phyloP scores from a whole-genome alignment of 345 rosid species.

The Laguncularia racemosa region DNA sequence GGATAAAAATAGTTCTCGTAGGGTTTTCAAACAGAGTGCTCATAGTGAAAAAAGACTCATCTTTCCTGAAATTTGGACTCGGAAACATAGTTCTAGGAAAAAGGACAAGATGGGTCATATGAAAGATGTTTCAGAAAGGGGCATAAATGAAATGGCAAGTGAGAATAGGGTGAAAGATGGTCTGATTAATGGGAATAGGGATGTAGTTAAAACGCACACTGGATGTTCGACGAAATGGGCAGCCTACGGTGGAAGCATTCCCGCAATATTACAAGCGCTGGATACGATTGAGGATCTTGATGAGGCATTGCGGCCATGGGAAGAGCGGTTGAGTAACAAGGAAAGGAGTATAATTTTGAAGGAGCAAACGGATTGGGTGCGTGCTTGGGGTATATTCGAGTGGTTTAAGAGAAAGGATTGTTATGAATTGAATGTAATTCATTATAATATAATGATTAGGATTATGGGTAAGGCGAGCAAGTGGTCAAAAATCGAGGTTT shows the following conservation, averaged over 20 bases:
- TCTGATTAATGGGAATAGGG: constrained; percentile 2
- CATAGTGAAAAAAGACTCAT: constrained; percentile 11
- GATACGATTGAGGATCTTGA: constrained; percentile 53
- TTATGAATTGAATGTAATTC: constrained; percentile 77
- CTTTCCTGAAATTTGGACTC: constrained; percentile 19
- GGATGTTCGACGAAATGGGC: constrained; percentile 78
- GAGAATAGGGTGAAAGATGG: not conserved
- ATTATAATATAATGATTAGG: constrained; percentile 72
- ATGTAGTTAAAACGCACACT: constrained; percentile 31
- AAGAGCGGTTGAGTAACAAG: constrained; percentile 56
- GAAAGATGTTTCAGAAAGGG: constrained; percentile 7
- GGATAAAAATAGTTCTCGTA: constrained; percentile 15
- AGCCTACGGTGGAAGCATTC: constrained; percentile 60
- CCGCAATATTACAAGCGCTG: constrained; percentile 60
- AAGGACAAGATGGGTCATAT: constrained; percentile 15
- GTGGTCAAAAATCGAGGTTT: constrained; percentile 48
- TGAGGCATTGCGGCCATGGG: constrained; percentile 76
- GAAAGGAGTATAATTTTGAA: constrained; percentile 83
- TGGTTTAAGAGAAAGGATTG: constrained; percentile 71
- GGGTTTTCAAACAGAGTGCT: constrained; percentile 13
- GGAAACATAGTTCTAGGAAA: constrained; percentile 18
- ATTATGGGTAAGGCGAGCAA: constrained; percentile 61
- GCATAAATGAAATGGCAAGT: constrained; percentile 15
- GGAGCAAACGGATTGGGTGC: constrained; percentile 75
- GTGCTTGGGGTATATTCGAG: constrained; percentile 80